phyloP scores from a whole-genome alignment of 352 stramenopile genomes.

The Ophiocytium majus region DNA sequence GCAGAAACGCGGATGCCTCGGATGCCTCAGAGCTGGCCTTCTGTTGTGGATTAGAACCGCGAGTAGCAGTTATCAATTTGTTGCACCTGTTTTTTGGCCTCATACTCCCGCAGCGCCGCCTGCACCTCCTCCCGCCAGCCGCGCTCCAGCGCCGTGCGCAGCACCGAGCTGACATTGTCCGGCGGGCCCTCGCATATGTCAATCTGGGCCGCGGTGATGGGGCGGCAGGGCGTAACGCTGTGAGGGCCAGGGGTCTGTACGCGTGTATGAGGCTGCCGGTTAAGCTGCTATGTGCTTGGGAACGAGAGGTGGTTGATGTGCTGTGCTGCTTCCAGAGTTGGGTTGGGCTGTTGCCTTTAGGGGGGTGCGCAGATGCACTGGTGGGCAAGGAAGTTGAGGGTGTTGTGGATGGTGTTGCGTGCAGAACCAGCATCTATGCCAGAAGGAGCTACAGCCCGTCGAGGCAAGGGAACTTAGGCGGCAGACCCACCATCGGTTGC shows the following conservation, averaged over 20 bases:
- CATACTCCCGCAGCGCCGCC: slow-evolving; percentile 43
- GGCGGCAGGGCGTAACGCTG: no score
- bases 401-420: not conserved
- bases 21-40: no score
- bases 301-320: no score
- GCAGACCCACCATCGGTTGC: not conserved
- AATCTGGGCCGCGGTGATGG: no score
- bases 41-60: no score
- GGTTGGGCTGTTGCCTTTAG: not conserved
- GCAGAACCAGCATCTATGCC: not conserved
- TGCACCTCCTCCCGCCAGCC: slow-evolving; percentile 41
- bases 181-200: slow-evolving; percentile 44
- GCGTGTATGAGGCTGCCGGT: no score
- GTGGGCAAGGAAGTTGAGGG: not conserved
- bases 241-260: no score
- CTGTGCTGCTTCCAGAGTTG: no score
- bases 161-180: slow-evolving; percentile 41
- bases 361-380: not conserved
- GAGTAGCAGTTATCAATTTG: no score
- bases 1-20: no score
- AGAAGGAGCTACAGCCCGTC: not conserved
- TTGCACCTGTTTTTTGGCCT: slow-evolving; percentile 36
- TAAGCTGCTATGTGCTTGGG: no score
- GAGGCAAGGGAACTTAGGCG: not conserved
- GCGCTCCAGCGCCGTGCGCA: slow-evolving; percentile 51